Conservation (phyloP, 2,329 filamentous ascomycete genomes). For the Ophiostoma quercus region DNA sequence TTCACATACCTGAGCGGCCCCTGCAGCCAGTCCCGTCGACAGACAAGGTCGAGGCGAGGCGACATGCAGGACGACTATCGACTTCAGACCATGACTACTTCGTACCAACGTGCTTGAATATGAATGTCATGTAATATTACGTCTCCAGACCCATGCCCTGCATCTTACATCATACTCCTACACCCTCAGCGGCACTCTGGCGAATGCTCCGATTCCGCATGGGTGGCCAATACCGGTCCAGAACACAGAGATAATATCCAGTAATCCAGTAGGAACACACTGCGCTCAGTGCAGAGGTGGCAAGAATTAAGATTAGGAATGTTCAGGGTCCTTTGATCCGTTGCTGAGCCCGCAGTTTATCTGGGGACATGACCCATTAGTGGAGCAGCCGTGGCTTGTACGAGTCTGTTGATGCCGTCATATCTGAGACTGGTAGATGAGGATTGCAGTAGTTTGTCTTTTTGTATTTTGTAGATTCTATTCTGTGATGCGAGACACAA, state of each 20-base stretch:
- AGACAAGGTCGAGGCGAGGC: not conserved
- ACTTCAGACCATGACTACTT: not conserved
- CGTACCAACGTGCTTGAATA: not conserved
- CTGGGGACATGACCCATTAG: slow-evolving; percentile 4
- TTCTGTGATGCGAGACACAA: too few species aligned
- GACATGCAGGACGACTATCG: not conserved
- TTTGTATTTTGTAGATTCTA: not conserved
- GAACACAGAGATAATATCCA: not conserved
- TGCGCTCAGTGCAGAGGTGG: not conserved
- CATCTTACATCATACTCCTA: not conserved
- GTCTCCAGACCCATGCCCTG: not conserved
- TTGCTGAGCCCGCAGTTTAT: not conserved
- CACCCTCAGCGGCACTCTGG: not conserved
- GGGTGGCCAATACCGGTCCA: not conserved
- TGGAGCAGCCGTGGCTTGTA: not conserved
- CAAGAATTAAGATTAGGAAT: not conserved
- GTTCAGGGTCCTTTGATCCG: slow-evolving; percentile 3
- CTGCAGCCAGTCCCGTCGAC: slow-evolving; percentile 6
- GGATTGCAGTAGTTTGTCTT: not conserved
- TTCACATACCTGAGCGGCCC: not conserved
- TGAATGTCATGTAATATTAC: not conserved
- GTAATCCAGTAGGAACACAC: not conserved
- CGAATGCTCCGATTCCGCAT: slow-evolving; percentile 9
- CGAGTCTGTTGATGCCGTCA: not conserved
- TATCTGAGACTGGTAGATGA: not conserved